phyloP scores from a whole-genome alignment of 352 stramenopile genomes.

The Lagenidium giganteum region DNA sequence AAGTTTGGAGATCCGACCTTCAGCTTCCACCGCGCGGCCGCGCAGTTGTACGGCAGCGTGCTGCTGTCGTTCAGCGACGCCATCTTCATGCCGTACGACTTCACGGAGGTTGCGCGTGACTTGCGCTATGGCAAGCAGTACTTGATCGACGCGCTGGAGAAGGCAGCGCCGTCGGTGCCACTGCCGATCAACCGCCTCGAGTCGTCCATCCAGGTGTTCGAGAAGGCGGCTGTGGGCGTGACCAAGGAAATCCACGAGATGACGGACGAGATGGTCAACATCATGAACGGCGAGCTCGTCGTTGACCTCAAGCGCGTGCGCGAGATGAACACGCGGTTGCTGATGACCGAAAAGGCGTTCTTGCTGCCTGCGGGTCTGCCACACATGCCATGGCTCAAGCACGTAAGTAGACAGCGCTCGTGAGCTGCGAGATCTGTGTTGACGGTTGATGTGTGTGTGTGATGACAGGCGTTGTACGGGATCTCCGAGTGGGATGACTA shows the following conservation, averaged over 20 bases:
- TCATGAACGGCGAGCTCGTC: slow-evolving; percentile 53
- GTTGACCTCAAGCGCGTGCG: slow-evolving; percentile 74
- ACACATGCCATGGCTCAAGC: slow-evolving; percentile 78
- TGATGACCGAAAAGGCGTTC: slow-evolving; percentile 80
- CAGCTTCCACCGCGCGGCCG: slow-evolving; percentile 63
- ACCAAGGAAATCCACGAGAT: slow-evolving; percentile 58
- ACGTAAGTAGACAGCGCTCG: slow-evolving; percentile 68
- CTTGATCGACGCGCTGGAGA: slow-evolving; percentile 35
- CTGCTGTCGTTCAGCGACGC: slow-evolving; percentile 72
- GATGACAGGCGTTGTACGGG: slow-evolving; percentile 56
- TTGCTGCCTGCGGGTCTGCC: slow-evolving; percentile 56
- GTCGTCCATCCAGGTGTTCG: slow-evolving; percentile 53
- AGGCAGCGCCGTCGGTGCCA: slow-evolving; percentile 17
- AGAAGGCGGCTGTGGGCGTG: slow-evolving; percentile 43
- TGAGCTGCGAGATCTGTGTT: background rate
- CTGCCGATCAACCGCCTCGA: slow-evolving; percentile 48
- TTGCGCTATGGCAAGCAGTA: slow-evolving; percentile 58
- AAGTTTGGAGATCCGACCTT: slow-evolving; percentile 70
- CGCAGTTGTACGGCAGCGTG: slow-evolving; percentile 77
- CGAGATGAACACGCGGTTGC: slow-evolving; percentile 80
- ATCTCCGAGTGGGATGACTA: slow-evolving; percentile 85
- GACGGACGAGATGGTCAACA: slow-evolving; percentile 45
- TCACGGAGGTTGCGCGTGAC: slow-evolving; percentile 70
- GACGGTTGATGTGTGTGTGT: background rate
- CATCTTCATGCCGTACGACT: slow-evolving; percentile 85